A percentile compares a stretch with the other conserved stretches of the same genome.
Evolutionary conservation across 208 protist species (phyloP).

Genomic region (Leishmania mexicana): DNA sequence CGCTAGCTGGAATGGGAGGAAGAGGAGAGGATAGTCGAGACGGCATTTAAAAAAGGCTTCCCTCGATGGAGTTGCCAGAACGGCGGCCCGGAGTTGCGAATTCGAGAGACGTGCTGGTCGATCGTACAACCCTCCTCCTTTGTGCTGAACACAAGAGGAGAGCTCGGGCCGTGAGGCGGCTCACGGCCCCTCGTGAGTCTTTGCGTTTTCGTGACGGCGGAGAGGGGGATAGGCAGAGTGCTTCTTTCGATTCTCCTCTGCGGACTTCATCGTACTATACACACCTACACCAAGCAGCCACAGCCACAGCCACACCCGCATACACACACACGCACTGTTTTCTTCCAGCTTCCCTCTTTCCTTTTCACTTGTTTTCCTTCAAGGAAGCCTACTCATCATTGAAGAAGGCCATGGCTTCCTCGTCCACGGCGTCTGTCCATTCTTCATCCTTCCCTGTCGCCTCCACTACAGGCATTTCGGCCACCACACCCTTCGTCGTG

Average conservation of each 20-base stretch:
- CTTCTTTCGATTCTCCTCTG: neutral
- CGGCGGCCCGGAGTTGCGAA: neutral
- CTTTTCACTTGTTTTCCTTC: neutral
- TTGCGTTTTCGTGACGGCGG: neutral
- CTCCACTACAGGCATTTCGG: neutral
- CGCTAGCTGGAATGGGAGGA: neutral
- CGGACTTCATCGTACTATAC: neutral
- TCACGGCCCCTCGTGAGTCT: neutral
- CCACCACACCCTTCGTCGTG: neutral
- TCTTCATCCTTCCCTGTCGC: neutral
- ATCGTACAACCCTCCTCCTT: neutral
- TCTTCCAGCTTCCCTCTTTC: neutral
- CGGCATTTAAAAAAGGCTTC: neutral
- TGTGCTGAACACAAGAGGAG: neutral
- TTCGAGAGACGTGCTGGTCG: neutral
- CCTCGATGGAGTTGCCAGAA: neutral
- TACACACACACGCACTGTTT: too few species aligned
- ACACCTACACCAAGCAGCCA: neutral
- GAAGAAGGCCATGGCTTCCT: slow-evolving; percentile 60
- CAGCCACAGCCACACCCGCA: neutral
- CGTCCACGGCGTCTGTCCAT: slow-evolving; percentile 35
- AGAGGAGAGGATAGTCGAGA: neutral
- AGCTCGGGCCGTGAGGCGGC: neutral
- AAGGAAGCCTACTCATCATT: slow-evolving; percentile 12
- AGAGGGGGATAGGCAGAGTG: neutral